Base-by-base conservation (phyloP, 768 basidiomycete species). In the Termitomyces sp. region DNA sequence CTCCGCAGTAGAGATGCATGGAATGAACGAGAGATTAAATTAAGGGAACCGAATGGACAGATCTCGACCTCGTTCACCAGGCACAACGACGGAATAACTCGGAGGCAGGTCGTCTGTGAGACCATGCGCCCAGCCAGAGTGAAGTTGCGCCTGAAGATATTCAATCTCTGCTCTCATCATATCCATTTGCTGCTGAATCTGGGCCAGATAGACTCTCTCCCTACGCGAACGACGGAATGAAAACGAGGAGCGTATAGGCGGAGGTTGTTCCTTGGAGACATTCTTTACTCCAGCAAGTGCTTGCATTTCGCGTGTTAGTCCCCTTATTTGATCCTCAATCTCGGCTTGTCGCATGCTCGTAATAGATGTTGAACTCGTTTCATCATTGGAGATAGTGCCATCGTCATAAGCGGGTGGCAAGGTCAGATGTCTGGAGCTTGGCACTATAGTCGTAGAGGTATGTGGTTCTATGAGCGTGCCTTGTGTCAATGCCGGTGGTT, bases 81-180 rank as follows among this genome's bases (percentile, higher is more conserved):
- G 50, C 21, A 46, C 35, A 21, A 40, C 35, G 34, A 59, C 27
- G 16, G 54, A 58, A 53, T 64, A 64, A 42, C 57, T 59, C 3
- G 63, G 63, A 17, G 61, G 63, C n/a, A 59, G 61, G 19, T 65
- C 64, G 12, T 65, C 55, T 42, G 60, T 57, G 16, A 58, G 38
- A 14, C 58, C 60, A 27, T 46, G 59, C n/a, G 57, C 59, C 59
- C 59, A 55, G 10, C 53, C 40, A 21, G 61, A 61, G 5, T 54
- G 46, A 38, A 51, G 54, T 37, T 62, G 62, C 19, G 45, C 21
- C 53, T 56, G 60, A 29, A 62, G 46, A 42, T 52, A 51, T 44
- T 51, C 56, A 29, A 62, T 59, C 34, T 62, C 54, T 37, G 51
- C 53, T 16, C 54, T 57, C 62, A 63, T 62, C 31, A 40, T 31